phyloP scores from a whole-genome alignment of 106 monocot genomes.

The Chionographis japonica region DNA sequence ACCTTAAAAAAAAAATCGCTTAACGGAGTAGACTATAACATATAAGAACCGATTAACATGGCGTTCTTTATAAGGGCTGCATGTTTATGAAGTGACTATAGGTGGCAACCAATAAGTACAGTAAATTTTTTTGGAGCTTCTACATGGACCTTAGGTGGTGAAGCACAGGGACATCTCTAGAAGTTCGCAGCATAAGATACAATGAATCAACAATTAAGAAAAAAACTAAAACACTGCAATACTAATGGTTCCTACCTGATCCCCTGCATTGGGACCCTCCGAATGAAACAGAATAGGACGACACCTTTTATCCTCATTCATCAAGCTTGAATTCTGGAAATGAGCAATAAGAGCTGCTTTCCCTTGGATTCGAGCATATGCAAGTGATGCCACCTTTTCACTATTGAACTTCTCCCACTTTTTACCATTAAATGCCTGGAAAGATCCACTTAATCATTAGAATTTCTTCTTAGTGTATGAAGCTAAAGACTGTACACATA shows the following conservation, averaged over 20 bases:
- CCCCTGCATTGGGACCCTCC: constrained; percentile 80
- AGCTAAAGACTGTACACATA: not conserved
- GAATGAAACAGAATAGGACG: constrained; percentile 77
- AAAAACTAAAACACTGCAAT: not conserved
- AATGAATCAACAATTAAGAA: not conserved
- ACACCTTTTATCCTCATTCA: constrained; percentile 84
- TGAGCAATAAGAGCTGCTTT: constrained; percentile 69
- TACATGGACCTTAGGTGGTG: too few relatives aligned
- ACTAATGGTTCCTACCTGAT: constrained; percentile 45
- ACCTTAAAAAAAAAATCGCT: too few relatives aligned
- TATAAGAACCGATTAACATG: too few relatives aligned
- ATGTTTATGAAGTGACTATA: too few relatives aligned
- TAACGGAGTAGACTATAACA: too few relatives aligned
- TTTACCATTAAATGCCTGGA: constrained; percentile 76
- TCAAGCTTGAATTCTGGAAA: constrained; percentile 86
- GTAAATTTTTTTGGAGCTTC: too few relatives aligned
- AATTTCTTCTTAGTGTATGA: not conserved
- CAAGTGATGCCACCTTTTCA: constrained; percentile 81
- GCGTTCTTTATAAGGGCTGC: too few relatives aligned
- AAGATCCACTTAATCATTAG: not conserved
- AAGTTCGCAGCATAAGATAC: not conserved
- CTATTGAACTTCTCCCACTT: constrained; percentile 91
- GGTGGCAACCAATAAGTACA: too few relatives aligned
- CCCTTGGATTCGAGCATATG: constrained; percentile 80
- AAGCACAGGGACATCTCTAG: too few relatives aligned